Base-by-base conservation (phyloP, 2,329 filamentous ascomycete species). In the Aspergillus glaucus region DNA sequence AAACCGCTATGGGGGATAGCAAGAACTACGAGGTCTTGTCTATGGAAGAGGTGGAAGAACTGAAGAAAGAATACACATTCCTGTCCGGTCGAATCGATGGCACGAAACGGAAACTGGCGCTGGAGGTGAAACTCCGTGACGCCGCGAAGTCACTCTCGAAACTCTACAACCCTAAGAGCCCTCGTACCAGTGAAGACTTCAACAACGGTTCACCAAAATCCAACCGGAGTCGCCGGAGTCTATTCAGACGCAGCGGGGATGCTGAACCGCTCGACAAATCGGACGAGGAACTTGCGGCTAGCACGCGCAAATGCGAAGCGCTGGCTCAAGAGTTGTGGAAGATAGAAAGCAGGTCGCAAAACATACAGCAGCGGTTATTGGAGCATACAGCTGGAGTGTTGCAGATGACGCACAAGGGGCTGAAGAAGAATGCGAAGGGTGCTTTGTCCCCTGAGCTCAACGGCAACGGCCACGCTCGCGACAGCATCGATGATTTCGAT, bases 81-180 rank as follows among this genome's bases (percentile, higher is more conserved):
- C 71, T 97, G 44, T 77, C 79, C 22, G 81, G 84, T 62, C 85
- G 88, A n/a, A 84, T 95, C 56, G 87, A 92, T 53, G 85, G 88
- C 34, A 84, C 88, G 17, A 83, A 85, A 56, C 81, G 88, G 51
- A 95, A 92, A 69, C 78, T 98, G 34, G 84, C 85, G 28, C 83
- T 97, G 42, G 93, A 98, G 68, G 87, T 84, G 47, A 98, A 97
- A 73, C 89, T 96, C 60, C 87, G 90, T 59, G 92, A 97, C 77
- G 93, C 93, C 1, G 89, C 93, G 9, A 81, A 86, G 55, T 95
- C 90, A 37, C 84, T 98, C 70, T 85, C 85, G 50, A 85, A 86
- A 59, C 76, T 98, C 26, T 89, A 94, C 64, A 81, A 81, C 7
- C 78, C 82, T n/a, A 77, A 78, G 30, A 75, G 75, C n/a, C 78